Evolutionary conservation across 805 yeast genomes (phyloP), one percentile per base, ranked within the genome.

Genomic region (Wickerhamiella galacta): DNA sequence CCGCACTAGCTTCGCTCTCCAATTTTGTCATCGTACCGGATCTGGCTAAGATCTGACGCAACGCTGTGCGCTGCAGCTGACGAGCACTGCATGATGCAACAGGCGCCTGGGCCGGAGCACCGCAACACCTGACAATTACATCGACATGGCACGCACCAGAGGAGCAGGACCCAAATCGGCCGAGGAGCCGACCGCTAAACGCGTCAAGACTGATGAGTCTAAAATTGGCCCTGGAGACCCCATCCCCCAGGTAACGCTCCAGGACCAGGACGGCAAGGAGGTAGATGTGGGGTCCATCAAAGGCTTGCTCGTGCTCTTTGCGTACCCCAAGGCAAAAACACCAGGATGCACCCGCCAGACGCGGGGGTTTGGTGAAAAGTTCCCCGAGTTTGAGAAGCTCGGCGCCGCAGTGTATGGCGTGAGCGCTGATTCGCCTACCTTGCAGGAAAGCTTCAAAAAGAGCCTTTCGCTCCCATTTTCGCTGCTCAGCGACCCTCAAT

Each of bases 311-410:
- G 63, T 73, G 19, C 60, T 73, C 15, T 75, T 54, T 34, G 47
- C 93, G 14, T 87, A 85, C 51, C 96, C 96, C 34, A 75, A 67
- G 49, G 96, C 96, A 0, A 72, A 77, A 17, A 87, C 96, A 1
- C 94, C 95, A 1, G 98, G 98, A 3, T 90, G 98, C 56, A 87
- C 98, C 1, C 69, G 82, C 45, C 98, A 87, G 57, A 95, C 85
- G 2, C 68, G 78, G 51, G 95, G 95, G 0, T 90, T 77, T 52
- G 72, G 90, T 45, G 74, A 70, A 42, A 70, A 70, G 44, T 74
- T 58, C 51, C 60, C 64, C 2, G 59, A 64, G 26, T 66, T 78
- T 46, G 53, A 60, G 29, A 57, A 66, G 24, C 66, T 66, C 16
- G 46, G 48, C 14, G 75, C 73, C 2, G 58, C 68, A 0, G 75